phyloP scores from a whole-genome alignment of 2,329 filamentous ascomycete genomes.

The Alternaria alternata region DNA sequence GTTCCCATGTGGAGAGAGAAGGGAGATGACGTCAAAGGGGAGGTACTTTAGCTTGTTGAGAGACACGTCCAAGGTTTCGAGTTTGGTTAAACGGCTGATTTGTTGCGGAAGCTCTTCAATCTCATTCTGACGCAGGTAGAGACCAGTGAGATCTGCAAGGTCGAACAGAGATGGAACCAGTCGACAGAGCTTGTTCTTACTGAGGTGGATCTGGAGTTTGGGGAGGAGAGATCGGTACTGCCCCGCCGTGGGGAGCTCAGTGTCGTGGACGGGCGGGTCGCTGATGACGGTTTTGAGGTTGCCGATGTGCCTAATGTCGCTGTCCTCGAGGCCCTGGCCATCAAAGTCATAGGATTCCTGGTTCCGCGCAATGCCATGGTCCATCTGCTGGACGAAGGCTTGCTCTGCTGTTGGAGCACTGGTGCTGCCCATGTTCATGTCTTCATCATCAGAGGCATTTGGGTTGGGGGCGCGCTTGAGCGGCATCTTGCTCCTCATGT shows the following conservation, averaged over 20 bases:
- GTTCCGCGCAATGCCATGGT: constrained; percentile 25
- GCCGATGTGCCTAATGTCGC: constrained; percentile 35
- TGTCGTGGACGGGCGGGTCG: constrained; percentile 31
- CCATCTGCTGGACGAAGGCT: constrained; percentile 23
- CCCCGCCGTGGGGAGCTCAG: constrained; percentile 35
- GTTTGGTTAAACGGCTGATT: constrained; percentile 30
- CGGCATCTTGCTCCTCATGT: neutral
- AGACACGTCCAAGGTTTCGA: constrained; percentile 33
- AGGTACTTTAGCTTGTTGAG: constrained; percentile 34
- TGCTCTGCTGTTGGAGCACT: constrained; percentile 6
- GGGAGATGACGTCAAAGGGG: constrained; percentile 36
- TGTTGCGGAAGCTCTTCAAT: constrained; percentile 41
- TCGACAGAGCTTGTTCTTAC: constrained; percentile 29
- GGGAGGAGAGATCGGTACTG: constrained; percentile 45
- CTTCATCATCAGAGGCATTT: neutral
- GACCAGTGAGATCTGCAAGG: constrained; percentile 35
- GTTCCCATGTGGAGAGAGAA: constrained; percentile 27
- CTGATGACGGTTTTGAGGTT: constrained; percentile 39
- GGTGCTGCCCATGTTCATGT: neutral
- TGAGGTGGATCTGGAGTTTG: constrained; percentile 33
- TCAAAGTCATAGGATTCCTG: constrained; percentile 27
- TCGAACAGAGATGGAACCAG: constrained; percentile 37
- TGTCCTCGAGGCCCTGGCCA: constrained; percentile 24
- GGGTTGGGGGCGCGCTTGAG: constrained; percentile 6
- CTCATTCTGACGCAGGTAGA: constrained; percentile 33